Evolutionary conservation across 148 eudicot species (phyloP).

Genomic region (Talinum fruticosum): DNA sequence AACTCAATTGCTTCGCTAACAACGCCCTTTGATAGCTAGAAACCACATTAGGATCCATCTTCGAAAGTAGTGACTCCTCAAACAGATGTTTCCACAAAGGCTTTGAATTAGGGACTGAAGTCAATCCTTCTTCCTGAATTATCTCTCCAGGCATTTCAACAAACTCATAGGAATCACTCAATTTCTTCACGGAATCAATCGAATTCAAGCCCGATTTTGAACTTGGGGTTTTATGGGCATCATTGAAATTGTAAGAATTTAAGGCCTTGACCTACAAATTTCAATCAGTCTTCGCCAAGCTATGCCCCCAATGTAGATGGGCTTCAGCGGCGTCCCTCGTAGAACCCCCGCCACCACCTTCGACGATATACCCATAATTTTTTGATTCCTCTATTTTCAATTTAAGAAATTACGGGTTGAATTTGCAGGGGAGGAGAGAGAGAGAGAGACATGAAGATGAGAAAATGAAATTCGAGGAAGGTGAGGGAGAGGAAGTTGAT

Average conservation of each 20-base stretch:
- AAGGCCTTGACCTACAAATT: neutral
- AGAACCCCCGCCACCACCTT: too few species aligned
- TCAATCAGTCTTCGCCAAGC: neutral
- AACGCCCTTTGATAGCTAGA: conserved; percentile 62
- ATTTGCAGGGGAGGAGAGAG: too few species aligned
- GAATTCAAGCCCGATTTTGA: conserved; percentile 10
- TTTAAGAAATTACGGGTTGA: too few species aligned
- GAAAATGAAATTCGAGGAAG: too few species aligned
- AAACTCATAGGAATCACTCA: too few species aligned
- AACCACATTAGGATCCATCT: conserved; percentile 65
- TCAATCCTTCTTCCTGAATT: neutral
- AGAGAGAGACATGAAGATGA: too few species aligned
- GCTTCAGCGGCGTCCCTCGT: too few species aligned
- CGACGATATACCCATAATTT: too few species aligned
- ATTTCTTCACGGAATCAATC: conserved; percentile 16
- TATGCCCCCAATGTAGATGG: too few species aligned
- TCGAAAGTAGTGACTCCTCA: conserved; percentile 75
- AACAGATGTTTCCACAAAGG: conserved; percentile 91
- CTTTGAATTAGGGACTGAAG: conserved; percentile 39
- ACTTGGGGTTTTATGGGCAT: conserved; percentile 23
- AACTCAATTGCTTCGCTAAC: conserved; percentile 37
- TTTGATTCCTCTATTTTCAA: too few species aligned
- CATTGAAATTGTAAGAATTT: neutral
- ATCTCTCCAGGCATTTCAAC: too few species aligned
- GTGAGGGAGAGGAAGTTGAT: too few species aligned